phyloP scores from a whole-genome alignment of 2,329 filamentous ascomycete species.

The Botryotinia globosa region DNA sequence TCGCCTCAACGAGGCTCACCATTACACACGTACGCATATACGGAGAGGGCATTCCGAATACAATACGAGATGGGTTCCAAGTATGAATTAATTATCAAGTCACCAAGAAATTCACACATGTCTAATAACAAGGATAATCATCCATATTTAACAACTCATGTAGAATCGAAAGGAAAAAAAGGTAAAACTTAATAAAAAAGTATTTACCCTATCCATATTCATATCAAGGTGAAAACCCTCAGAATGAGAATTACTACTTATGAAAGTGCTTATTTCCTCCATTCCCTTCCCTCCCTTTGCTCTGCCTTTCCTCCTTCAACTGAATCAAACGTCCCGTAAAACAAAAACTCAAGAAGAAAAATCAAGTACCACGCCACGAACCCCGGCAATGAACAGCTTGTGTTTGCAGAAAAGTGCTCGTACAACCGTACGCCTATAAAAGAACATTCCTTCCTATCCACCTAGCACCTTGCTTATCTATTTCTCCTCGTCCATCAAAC shows the following conservation, averaged over 20 bases:
- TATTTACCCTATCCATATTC: neutral
- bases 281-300: neutral
- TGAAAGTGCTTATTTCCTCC: neutral
- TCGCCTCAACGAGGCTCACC: neutral
- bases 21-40: neutral
- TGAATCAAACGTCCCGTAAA: neutral
- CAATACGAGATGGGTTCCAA: no score
- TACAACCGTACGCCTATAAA: slow-evolving; percentile 7
- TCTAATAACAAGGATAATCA: neutral
- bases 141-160: neutral
- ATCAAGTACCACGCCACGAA: slow-evolving; percentile 9
- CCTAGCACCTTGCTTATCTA: slow-evolving; percentile 7
- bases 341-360: neutral
- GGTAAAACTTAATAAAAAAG: neutral
- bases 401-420: slow-evolving; percentile 8
- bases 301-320: neutral
- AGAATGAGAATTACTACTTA: neutral
- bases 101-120: neutral
- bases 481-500: neutral
- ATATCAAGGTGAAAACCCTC: neutral
- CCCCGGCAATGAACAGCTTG: slow-evolving; percentile 9
- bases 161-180: neutral
- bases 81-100: neutral
- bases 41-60: neutral
- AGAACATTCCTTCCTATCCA: neutral